phyloP scores from a whole-genome alignment of 2,329 filamentous ascomycete genomes.

The Aspergillus alliaceus region DNA sequence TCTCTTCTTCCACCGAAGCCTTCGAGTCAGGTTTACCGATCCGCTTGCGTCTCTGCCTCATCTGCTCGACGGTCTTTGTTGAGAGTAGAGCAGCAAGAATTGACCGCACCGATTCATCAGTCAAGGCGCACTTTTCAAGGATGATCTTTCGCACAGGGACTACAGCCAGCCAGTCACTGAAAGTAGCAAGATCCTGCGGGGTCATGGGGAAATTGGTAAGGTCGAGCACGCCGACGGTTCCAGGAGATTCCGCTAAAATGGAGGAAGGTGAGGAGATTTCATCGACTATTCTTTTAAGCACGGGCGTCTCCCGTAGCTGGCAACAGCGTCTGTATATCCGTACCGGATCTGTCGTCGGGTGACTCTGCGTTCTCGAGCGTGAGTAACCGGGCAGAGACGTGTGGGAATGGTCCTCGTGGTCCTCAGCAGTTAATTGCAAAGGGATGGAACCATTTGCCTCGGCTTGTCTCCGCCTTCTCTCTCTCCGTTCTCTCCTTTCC shows the following conservation, averaged over 20 bases:
- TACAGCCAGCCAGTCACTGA: conserved; percentile 91
- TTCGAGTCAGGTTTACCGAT: conserved; percentile 38
- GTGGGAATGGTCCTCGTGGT: conserved; percentile 57
- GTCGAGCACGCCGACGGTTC: conserved; percentile 80
- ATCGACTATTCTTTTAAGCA: conserved; percentile 87
- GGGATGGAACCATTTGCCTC: conserved; percentile 86
- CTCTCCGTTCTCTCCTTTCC: conserved; percentile 86
- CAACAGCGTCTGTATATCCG: conserved; percentile 94
- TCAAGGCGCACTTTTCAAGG: conserved; percentile 82
- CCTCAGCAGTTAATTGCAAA: conserved; percentile 75
- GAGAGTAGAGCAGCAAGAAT: conserved; percentile 83
- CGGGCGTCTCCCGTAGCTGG: conserved; percentile 87
- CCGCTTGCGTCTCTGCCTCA: conserved; percentile 50
- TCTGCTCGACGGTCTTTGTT: conserved; percentile 65
- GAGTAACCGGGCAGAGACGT: conserved; percentile 29
- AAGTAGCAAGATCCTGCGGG: conserved; percentile 76
- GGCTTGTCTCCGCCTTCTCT: conserved; percentile 79
- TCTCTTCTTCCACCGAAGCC: conserved; percentile 30
- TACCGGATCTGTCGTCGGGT: conserved; percentile 85
- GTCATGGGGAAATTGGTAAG: conserved; percentile 83
- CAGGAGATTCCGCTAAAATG: conserved; percentile 61
- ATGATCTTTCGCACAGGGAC: conserved; percentile 86
- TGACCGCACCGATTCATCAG: conserved; percentile 81
- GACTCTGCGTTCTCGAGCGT: conserved; percentile 57
- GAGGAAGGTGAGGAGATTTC: conserved; percentile 75